These are phyloP conservation scores for Thalassiosira ordinaria DNA, from an alignment of 352 stramenopile species.

Conservation along the genomic window DNA sequence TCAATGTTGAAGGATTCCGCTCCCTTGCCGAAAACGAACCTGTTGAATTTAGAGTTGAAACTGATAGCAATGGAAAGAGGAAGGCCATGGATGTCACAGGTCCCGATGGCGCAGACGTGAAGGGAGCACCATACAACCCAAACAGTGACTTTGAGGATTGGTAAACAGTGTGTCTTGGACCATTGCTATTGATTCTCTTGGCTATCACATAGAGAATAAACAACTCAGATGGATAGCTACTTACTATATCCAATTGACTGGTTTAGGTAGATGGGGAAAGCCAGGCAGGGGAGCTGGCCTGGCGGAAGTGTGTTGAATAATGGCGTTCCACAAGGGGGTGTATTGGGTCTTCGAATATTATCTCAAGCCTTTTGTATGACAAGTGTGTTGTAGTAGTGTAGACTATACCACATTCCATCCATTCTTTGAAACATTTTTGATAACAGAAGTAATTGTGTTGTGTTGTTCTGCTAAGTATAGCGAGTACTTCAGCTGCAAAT, in stretches of 20 bases:
- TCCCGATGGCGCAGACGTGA: constrained; percentile 69
- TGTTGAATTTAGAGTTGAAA: constrained; percentile 75
- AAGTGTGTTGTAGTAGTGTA: constrained; percentile 34
- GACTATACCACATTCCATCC: constrained; percentile 1
- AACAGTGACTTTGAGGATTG: constrained; percentile 51
- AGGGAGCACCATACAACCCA: constrained; percentile 61
- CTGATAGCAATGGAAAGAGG: constrained; percentile 64
- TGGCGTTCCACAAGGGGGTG: constrained; percentile 10
- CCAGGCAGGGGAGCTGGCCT: background rate
- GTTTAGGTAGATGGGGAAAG: background rate
- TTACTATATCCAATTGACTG: constrained; percentile 16
- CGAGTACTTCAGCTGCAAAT: too few relatives aligned
- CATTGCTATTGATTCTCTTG: constrained; percentile 15
- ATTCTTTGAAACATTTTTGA: constrained; percentile 20
- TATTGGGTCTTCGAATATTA: constrained; percentile 10
- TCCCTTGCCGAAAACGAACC: constrained; percentile 77
- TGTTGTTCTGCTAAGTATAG: too few relatives aligned
- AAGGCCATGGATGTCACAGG: constrained; percentile 82
- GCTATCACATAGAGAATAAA: too few relatives aligned
- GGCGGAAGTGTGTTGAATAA: constrained; percentile 3
- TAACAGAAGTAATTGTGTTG: background rate
- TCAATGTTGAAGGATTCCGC: constrained; percentile 75
- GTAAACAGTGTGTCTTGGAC: constrained; percentile 23
- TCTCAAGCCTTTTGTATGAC: constrained; percentile 29
- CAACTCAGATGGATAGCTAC: too few relatives aligned